Conservation (phyloP, 2,329 filamentous ascomycete genomes). For the Pseudogymnoascus sp. region DNA sequence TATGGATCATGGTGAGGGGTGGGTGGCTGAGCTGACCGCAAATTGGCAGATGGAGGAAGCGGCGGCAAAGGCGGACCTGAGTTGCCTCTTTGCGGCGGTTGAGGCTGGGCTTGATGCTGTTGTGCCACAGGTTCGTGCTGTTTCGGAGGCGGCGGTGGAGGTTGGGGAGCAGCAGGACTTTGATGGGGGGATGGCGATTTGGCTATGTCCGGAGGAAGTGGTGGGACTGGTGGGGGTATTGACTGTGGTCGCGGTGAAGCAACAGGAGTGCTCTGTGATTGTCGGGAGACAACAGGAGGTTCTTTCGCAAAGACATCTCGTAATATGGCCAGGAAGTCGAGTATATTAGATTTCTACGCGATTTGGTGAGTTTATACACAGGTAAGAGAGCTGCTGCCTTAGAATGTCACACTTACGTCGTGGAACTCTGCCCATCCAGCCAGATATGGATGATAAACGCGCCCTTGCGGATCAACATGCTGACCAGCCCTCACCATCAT, state of each 20-base stretch:
- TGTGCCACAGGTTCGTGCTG: constrained; percentile 14
- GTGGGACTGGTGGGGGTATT: constrained; percentile 61
- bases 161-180: constrained; percentile 20
- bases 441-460: constrained; percentile 92
- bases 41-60: constrained; percentile 11
- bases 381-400: background rate
- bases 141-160: constrained; percentile 29
- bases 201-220: constrained; percentile 57
- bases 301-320: constrained; percentile 89
- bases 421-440: constrained; percentile 82
- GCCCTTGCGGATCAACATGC: constrained; percentile 87
- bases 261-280: constrained; percentile 39
- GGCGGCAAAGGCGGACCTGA: constrained; percentile 26
- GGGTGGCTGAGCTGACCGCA: constrained; percentile 16
- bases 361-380: constrained; percentile 21
- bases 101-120: constrained; percentile 15
- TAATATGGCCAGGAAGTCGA: constrained; percentile 75
- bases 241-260: constrained; percentile 28
- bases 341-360: constrained; percentile 66
- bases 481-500: constrained; percentile 91
- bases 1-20: constrained; percentile 16
- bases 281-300: constrained; percentile 76
- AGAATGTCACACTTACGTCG: constrained; percentile 59
- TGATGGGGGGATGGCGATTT: constrained; percentile 32
- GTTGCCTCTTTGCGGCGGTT: constrained; percentile 18